Percentiles rank a stretch among this genome's conserved stretches.
These are phyloP conservation scores for Pittosporum tobira DNA, from an alignment of 129 eudicot genomes.

Conservation along the genomic window DNA sequence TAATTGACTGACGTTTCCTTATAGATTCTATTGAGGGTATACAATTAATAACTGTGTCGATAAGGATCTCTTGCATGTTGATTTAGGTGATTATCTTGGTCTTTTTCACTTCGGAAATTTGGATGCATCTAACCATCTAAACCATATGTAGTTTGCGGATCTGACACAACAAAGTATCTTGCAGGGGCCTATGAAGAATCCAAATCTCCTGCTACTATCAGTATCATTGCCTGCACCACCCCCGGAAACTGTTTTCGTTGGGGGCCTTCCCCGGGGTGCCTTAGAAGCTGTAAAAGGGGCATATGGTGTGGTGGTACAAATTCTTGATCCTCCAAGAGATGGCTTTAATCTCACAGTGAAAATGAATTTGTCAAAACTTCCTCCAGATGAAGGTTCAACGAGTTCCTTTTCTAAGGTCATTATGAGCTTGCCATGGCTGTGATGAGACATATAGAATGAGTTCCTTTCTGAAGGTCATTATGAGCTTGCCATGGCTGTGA, in stretches of 20 bases:
- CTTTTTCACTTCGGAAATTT: background rate
- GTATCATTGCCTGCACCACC: slow-evolving; percentile 84
- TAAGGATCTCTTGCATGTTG: background rate
- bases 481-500: slow-evolving; percentile 25
- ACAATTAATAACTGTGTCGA: slow-evolving; percentile 5
- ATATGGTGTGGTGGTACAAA: slow-evolving; percentile 61
- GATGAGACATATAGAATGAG: slow-evolving; percentile 2
- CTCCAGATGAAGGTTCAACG: slow-evolving; percentile 78
- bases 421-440: slow-evolving; percentile 24
- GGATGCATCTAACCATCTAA: slow-evolving; percentile 3
- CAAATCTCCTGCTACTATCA: slow-evolving; percentile 58
- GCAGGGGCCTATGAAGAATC: slow-evolving; percentile 85
- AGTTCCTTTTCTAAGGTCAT: slow-evolving; percentile 33
- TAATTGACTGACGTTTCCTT: slow-evolving; percentile 8
- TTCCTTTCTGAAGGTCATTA: slow-evolving; percentile 31
- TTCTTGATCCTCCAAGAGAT: slow-evolving; percentile 98
- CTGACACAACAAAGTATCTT: slow-evolving; percentile 15
- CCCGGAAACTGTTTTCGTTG: slow-evolving; percentile 58
- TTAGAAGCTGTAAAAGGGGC: slow-evolving; percentile 86
- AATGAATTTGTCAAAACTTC: slow-evolving; percentile 84
- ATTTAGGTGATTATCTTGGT: background rate
- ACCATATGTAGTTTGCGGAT: background rate
- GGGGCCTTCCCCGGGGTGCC: slow-evolving; percentile 90
- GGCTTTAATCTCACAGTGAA: slow-evolving; percentile 89
- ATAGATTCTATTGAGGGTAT: background rate